Percentiles rank a stretch among this genome's conserved stretches.
Evolutionary conservation across 805 yeast species (phyloP).

Genomic region (Ogataea thermomethanolica): DNA sequence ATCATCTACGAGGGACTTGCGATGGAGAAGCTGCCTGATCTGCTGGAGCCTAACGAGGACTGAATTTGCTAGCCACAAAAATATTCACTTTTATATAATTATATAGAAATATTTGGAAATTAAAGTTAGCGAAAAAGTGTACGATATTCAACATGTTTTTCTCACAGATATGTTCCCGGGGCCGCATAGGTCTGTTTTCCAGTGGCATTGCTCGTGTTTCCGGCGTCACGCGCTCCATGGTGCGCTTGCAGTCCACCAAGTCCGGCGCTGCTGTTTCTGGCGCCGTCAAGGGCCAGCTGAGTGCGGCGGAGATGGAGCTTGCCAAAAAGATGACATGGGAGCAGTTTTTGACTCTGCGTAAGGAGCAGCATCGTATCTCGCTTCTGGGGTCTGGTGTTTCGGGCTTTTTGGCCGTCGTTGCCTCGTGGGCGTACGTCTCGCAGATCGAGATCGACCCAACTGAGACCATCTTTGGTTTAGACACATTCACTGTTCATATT

Average conservation of each 20-base stretch:
- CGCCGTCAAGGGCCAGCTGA: constrained; percentile 13
- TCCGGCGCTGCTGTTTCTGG: not conserved
- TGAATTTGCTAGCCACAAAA: constrained; percentile 7
- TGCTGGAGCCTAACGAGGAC: constrained; percentile 49
- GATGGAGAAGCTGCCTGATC: constrained; percentile 70
- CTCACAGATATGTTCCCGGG: constrained; percentile 3
- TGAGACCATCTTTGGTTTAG: constrained; percentile 84
- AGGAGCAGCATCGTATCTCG: constrained; percentile 69
- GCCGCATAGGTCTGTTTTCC: not conserved
- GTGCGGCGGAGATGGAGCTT: constrained; percentile 22
- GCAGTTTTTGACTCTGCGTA: constrained; percentile 72
- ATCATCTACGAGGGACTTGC: constrained; percentile 73
- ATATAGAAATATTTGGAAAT: not conserved
- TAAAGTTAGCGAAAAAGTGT: not conserved
- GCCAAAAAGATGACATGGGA: constrained; percentile 59
- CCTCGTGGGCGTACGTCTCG: constrained; percentile 74
- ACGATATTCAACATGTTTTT: constrained; percentile 1
- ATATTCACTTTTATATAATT: not conserved
- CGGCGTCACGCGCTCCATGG: not conserved
- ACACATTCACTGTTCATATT: constrained; percentile 77
- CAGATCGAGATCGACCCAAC: constrained; percentile 86
- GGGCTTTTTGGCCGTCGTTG: constrained; percentile 58
- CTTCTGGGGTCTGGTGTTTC: constrained; percentile 64
- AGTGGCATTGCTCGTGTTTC: constrained; percentile 2
- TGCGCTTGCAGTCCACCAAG: constrained; percentile 7